A percentile compares a stretch with the other conserved stretches of the same genome.
Conservation (phyloP, 352 stramenopile genomes). For the Pythium guiyangense region DNA sequence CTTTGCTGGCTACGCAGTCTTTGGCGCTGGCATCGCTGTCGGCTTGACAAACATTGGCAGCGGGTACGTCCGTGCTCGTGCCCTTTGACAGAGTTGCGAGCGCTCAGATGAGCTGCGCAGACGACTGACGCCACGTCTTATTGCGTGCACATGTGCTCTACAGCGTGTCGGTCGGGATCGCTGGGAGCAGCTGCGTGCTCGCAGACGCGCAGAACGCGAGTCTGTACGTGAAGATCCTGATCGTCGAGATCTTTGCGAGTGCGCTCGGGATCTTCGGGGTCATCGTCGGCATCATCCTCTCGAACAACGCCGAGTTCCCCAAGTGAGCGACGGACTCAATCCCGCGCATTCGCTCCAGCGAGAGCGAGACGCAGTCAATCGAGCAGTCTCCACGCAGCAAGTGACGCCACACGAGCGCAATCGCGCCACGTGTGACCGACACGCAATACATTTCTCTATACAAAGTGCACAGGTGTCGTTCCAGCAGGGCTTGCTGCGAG, state of each 20-base stretch:
- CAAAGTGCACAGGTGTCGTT: too few relatives aligned
- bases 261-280: constrained; percentile 98
- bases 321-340: constrained; percentile 31
- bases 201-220: constrained; percentile 97
- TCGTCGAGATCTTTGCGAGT: constrained; percentile 99
- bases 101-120: too few relatives aligned
- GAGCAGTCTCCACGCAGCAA: too few relatives aligned
- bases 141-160: neutral
- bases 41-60: constrained; percentile 98
- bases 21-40: constrained; percentile 95
- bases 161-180: constrained; percentile 97
- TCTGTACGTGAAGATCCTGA: constrained; percentile 99
- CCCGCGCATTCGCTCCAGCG: neutral
- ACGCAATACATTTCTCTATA: too few relatives aligned
- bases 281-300: constrained; percentile 98
- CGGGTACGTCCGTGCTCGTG: constrained; percentile 42
- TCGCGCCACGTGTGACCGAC: too few relatives aligned
- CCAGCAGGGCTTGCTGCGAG: neutral
- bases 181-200: constrained; percentile 96
- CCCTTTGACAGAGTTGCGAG: neutral
- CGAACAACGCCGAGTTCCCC: constrained; percentile 94
- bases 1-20: constrained; percentile 98
- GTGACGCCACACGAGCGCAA: too few relatives aligned
- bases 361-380: neutral
- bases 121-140: neutral